Evolutionary conservation across 441 rosid genomes (phyloP).

Genomic region (Erysimum pusillum): DNA sequence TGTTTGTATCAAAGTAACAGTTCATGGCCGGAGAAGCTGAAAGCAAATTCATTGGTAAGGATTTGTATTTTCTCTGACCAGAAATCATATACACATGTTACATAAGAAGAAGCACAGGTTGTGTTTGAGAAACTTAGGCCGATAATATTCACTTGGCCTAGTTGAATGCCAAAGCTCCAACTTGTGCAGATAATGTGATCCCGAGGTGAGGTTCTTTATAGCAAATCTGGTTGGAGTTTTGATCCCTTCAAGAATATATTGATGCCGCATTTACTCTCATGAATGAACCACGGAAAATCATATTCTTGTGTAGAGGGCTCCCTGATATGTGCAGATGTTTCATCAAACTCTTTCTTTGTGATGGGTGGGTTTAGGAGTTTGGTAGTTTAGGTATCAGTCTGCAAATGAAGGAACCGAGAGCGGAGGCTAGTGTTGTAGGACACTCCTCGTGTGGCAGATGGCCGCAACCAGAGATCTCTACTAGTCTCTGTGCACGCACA

Average conservation of each 20-base stretch:
- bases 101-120: slow-evolving; percentile 3
- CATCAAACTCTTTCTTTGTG: slow-evolving; percentile 15
- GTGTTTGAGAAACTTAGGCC: not conserved
- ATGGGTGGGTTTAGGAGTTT: slow-evolving; percentile 29
- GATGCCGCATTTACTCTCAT: not conserved
- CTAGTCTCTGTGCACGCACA: slow-evolving; percentile 69
- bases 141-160: slow-evolving; percentile 20
- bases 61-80: not conserved
- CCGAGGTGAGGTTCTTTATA: not conserved
- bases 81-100: slow-evolving; percentile 16
- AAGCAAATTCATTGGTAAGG: slow-evolving; percentile 12
- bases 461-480: slow-evolving; percentile 88
- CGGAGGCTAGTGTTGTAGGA: slow-evolving; percentile 81
- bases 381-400: slow-evolving; percentile 55
- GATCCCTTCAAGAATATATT: not conserved
- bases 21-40: not conserved
- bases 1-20: slow-evolving; percentile 23
- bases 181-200: slow-evolving; percentile 3
- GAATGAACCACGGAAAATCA: not conserved
- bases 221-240: slow-evolving; percentile 3
- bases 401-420: slow-evolving; percentile 76
- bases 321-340: slow-evolving; percentile 3
- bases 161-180: not conserved
- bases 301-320: slow-evolving; percentile 17
- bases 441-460: slow-evolving; percentile 97